phyloP scores from a whole-genome alignment of 768 basidiomycete species.

The Kwoniella sp. region DNA sequence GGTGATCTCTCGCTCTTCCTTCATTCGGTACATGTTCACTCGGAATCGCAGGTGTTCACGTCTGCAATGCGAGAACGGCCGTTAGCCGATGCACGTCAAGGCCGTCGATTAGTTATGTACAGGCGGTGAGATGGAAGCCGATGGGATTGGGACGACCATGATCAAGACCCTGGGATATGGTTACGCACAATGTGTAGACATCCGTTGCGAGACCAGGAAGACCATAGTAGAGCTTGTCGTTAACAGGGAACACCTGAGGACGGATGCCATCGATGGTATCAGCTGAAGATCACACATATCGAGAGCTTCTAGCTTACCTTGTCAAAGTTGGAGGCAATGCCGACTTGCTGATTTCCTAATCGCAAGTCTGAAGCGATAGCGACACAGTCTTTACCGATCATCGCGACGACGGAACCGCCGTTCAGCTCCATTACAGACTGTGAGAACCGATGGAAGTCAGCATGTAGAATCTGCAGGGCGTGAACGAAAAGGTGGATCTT shows the following conservation, averaged over 20 bases:
- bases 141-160: not conserved
- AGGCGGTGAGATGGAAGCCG: not conserved
- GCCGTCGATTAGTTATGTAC: too few relatives aligned
- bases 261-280: too few relatives aligned
- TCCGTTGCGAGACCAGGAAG: slow-evolving; percentile 92
- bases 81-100: slow-evolving; percentile 1
- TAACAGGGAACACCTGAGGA: slow-evolving; percentile 83
- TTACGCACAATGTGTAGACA: slow-evolving; percentile 79
- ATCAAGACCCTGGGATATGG: not conserved
- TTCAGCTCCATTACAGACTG: slow-evolving; percentile 71
- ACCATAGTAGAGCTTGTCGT: slow-evolving; percentile 87
- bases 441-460: not conserved
- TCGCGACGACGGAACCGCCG: slow-evolving; percentile 98
- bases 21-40: slow-evolving; percentile 99
- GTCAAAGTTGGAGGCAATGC: slow-evolving; percentile 88
- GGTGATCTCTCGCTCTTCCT: slow-evolving; percentile 95
- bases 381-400: slow-evolving; percentile 98
- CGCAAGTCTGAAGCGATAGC: slow-evolving; percentile 96
- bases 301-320: slow-evolving; percentile 80
- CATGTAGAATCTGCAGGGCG: too few relatives aligned
- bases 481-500: not conserved
- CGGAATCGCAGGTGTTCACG: slow-evolving; percentile 88
- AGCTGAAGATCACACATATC: too few relatives aligned
- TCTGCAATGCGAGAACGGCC: slow-evolving; percentile 57
- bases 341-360: slow-evolving; percentile 81